These are phyloP conservation scores for Cutaneotrichosporon sp. DNA, from an alignment of 1,284 basidiomycete species.

Conservation along the genomic window DNA sequence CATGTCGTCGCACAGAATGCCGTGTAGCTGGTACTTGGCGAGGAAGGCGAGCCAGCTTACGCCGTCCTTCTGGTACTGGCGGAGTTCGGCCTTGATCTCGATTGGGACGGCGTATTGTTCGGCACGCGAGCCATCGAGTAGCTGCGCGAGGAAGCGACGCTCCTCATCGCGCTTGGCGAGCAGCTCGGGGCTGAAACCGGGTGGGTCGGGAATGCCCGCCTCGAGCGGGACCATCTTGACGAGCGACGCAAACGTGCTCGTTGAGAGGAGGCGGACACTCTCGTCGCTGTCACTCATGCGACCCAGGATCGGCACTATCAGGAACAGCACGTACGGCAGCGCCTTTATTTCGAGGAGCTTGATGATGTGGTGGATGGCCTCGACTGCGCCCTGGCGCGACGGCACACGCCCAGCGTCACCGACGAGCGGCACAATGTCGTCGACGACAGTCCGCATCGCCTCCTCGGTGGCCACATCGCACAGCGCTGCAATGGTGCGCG, in stretches of 20 bases:
- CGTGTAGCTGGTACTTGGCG: conserved; percentile 92
- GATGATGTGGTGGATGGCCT: conserved; percentile 91
- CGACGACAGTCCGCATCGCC: conserved; percentile 84
- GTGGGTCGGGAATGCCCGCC: conserved; percentile 93
- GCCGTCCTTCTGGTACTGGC: conserved; percentile 97
- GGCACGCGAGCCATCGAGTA: conserved; percentile 92
- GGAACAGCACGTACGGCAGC: conserved; percentile 94
- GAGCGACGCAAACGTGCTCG: conserved; percentile 95
- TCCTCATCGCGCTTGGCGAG: conserved; percentile 83
- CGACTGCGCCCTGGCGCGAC: conserved; percentile 85
- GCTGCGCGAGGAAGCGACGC: conserved; percentile 86
- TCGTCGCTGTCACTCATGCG: conserved; percentile 96
- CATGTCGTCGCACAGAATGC: conserved; percentile 99
- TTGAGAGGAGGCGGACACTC: conserved; percentile 84
- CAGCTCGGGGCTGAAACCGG: conserved; percentile 86
- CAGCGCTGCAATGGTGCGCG: conserved; percentile 80
- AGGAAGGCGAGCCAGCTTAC: conserved; percentile 99
- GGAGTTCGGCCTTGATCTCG: conserved; percentile 85
- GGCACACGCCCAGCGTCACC: conserved; percentile 73
- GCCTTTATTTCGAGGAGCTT: conserved; percentile 90
- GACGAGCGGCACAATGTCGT: conserved; percentile 79
- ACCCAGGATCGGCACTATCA: conserved; percentile 93
- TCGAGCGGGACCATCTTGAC: conserved; percentile 99
- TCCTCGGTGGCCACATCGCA: conserved; percentile 81
- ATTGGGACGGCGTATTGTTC: conserved; percentile 87